Percentiles rank a stretch among this genome's conserved stretches.
Conservation (phyloP, 2,329 filamentous ascomycete genomes). For the Cytospora schulzeri region DNA sequence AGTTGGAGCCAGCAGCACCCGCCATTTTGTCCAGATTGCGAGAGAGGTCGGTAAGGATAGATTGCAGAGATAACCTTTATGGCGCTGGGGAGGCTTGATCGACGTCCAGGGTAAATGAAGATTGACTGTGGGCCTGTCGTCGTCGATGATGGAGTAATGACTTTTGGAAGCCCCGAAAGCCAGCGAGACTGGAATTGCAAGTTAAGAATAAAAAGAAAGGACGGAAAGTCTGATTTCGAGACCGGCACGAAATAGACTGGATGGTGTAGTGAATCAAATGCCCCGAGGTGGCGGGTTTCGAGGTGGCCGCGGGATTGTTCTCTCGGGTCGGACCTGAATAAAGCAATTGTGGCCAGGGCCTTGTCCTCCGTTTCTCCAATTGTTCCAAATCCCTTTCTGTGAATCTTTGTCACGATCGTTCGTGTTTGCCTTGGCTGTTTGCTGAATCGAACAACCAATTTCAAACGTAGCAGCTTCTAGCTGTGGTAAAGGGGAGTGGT, state of each 20-base stretch:
- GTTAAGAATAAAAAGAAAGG: constrained; percentile 9
- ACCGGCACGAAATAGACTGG: constrained; percentile 26
- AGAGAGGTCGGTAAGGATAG: neutral
- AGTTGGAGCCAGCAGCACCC: constrained; percentile 31
- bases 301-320: constrained; percentile 8
- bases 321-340: constrained; percentile 6
- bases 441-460: neutral
- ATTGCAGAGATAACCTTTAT: neutral
- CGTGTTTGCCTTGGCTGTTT: constrained; percentile 2
- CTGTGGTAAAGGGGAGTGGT: neutral
- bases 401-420: neutral
- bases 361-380: constrained; percentile 10
- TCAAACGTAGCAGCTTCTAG: neutral
- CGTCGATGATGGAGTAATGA: neutral
- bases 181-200: constrained; percentile 7
- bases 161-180: constrained; percentile 7
- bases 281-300: constrained; percentile 8
- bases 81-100: too few species aligned
- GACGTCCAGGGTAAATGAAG: constrained; percentile 2
- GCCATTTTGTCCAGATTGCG: constrained; percentile 23
- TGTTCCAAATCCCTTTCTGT: constrained; percentile 3
- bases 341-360: constrained; percentile 14
- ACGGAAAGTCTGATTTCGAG: constrained; percentile 23
- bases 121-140: neutral
- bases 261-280: constrained; percentile 14